Evolutionary conservation across 129 eudicot species (phyloP).

Genomic region (Solidago caesia): DNA sequence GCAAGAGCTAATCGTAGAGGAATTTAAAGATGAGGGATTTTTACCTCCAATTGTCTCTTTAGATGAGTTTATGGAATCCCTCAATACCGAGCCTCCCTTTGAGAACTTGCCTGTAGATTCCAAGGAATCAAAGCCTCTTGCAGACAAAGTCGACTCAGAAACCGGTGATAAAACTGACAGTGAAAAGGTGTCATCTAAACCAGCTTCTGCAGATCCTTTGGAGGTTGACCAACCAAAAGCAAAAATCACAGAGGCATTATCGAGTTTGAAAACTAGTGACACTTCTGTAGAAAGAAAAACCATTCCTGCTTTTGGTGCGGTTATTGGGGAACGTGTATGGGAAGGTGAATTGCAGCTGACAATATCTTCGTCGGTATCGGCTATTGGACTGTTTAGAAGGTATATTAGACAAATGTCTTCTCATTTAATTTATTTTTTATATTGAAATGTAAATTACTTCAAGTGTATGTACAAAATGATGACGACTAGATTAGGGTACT

Average conservation of each 20-base stretch:
- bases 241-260: constrained; percentile 23
- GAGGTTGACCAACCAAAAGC: constrained; percentile 24
- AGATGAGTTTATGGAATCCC: constrained; percentile 88
- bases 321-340: constrained; percentile 54
- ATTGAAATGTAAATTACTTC: not conserved
- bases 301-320: constrained; percentile 16
- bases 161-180: constrained; percentile 24
- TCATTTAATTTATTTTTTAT: not conserved
- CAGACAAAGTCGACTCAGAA: constrained; percentile 36
- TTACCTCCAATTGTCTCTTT: constrained; percentile 76
- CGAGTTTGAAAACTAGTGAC: constrained; percentile 26
- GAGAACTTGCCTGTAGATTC: constrained; percentile 42
- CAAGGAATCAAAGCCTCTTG: constrained; percentile 16
- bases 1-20: constrained; percentile 89
- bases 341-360: constrained; percentile 67
- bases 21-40: constrained; percentile 57
- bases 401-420: constrained; percentile 7
- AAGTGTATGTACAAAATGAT: not conserved
- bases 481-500: not conserved
- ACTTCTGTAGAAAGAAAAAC: constrained; percentile 32
- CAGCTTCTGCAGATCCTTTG: constrained; percentile 37
- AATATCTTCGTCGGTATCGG: constrained; percentile 49
- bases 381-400: constrained; percentile 69
- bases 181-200: constrained; percentile 19
- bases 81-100: constrained; percentile 78